These are phyloP conservation scores for Chloris gayana DNA, from an alignment of 176 grass and related monocot species.

Conservation along the genomic window DNA sequence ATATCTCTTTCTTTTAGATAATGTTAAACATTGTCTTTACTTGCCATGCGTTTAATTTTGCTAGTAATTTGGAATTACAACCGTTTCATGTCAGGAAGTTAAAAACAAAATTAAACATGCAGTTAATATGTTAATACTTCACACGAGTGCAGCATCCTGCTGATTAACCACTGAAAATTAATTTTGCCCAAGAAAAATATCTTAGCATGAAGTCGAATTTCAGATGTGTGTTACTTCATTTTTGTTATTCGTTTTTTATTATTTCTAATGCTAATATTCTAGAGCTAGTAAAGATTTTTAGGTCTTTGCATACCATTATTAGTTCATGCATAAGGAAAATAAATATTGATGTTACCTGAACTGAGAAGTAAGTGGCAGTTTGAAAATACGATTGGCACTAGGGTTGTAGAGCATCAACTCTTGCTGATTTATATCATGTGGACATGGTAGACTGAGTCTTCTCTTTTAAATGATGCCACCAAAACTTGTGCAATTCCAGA, in stretches of 20 bases:
- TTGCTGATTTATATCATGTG: constrained; percentile 52
- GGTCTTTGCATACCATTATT: background rate
- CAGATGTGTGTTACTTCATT: constrained; percentile 6
- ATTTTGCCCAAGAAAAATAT: constrained; percentile 30
- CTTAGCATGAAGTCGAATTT: constrained; percentile 11
- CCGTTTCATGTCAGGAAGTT: constrained; percentile 4
- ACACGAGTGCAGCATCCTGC: background rate
- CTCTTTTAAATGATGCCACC: constrained; percentile 57
- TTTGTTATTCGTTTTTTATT: background rate
- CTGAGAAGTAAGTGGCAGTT: constrained; percentile 68
- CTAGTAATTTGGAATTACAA: constrained; percentile 1
- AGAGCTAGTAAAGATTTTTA: no score
- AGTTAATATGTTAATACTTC: constrained; percentile 10
- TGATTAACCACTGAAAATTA: background rate
- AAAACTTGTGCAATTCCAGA: constrained; percentile 53
- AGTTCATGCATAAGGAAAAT: background rate
- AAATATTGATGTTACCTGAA: constrained; percentile 45
- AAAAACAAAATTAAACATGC: background rate
- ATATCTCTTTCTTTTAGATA: no score
- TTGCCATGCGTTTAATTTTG: background rate
- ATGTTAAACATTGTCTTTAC: background rate
- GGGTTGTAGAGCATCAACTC: constrained; percentile 60
- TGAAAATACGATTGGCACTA: constrained; percentile 38
- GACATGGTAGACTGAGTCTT: constrained; percentile 50
- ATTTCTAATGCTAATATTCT: no score